Conservation (phyloP, 2,329 filamentous ascomycete genomes). For the Neofusicoccum cordaticola region DNA sequence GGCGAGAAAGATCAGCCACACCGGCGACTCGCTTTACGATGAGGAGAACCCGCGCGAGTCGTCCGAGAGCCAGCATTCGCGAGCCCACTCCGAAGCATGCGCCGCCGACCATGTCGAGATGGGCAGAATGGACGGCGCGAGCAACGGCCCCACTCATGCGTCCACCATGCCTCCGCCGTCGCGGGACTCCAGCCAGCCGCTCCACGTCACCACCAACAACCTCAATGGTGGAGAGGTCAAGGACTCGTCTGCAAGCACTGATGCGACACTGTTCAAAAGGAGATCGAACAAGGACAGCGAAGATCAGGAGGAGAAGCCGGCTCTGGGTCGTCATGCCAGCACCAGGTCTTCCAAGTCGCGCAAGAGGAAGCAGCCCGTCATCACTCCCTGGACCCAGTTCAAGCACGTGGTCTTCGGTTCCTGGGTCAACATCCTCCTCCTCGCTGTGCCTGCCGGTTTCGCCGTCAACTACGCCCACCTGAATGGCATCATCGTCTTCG, state of each 20-base stretch:
- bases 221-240: neutral
- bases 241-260: neutral
- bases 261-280: neutral
- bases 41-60: slow-evolving; percentile 26
- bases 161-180: slow-evolving; percentile 5
- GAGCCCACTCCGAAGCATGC: slow-evolving; percentile 12
- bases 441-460: slow-evolving; percentile 76
- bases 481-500: slow-evolving; percentile 56
- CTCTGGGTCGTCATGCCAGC: neutral
- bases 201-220: neutral
- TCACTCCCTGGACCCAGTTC: slow-evolving; percentile 51
- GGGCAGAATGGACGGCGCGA: neutral
- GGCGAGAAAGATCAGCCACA: slow-evolving; percentile 12
- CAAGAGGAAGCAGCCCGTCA: slow-evolving; percentile 20
- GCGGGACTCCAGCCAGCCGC: neutral
- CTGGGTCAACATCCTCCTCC: slow-evolving; percentile 79
- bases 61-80: neutral
- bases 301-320: neutral
- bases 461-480: slow-evolving; percentile 65
- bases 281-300: neutral
- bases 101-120: neutral
- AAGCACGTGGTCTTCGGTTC: slow-evolving; percentile 74
- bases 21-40: slow-evolving; percentile 22
- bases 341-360: neutral
- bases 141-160: neutral